Percentiles rank a stretch among this genome's conserved stretches.
Evolutionary conservation across 73 alveolate genomes (phyloP).

Genomic region (Paraurostyla sp.): DNA sequence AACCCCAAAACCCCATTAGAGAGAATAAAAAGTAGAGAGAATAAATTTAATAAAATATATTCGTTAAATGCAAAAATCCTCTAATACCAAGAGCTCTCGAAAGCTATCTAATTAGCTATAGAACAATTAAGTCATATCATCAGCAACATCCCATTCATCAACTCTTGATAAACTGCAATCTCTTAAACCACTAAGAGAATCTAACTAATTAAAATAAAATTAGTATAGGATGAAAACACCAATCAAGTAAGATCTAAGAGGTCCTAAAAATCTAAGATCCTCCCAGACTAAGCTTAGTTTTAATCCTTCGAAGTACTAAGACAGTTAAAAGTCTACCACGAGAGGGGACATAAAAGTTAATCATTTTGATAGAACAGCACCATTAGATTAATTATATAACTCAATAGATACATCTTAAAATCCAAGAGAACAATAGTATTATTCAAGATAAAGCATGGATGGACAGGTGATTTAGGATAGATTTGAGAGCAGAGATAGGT

Average conservation of each 20-base stretch:
- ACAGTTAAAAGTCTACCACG: too few species aligned
- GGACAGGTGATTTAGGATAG: neutral
- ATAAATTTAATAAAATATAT: neutral
- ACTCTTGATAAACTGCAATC: neutral
- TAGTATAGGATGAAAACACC: neutral
- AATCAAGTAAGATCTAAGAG: neutral
- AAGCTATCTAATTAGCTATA: neutral
- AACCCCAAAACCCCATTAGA: neutral
- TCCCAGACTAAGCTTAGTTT: neutral
- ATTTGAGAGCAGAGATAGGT: neutral
- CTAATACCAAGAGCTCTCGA: neutral
- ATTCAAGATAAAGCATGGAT: too few species aligned
- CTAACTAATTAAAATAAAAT: neutral
- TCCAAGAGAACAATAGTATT: too few species aligned
- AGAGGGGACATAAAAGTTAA: too few species aligned
- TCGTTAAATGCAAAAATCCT: constrained; percentile 23
- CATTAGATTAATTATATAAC: too few species aligned
- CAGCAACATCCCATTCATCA: neutral
- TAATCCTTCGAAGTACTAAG: too few species aligned
- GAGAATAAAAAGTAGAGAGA: neutral
- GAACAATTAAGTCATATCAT: neutral
- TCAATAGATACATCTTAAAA: too few species aligned
- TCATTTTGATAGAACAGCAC: too few species aligned
- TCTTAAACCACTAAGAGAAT: constrained; percentile 34
- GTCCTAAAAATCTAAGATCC: neutral